Base-by-base conservation (phyloP, 1,284 basidiomycete species). In the Heliocybe sulcata region DNA sequence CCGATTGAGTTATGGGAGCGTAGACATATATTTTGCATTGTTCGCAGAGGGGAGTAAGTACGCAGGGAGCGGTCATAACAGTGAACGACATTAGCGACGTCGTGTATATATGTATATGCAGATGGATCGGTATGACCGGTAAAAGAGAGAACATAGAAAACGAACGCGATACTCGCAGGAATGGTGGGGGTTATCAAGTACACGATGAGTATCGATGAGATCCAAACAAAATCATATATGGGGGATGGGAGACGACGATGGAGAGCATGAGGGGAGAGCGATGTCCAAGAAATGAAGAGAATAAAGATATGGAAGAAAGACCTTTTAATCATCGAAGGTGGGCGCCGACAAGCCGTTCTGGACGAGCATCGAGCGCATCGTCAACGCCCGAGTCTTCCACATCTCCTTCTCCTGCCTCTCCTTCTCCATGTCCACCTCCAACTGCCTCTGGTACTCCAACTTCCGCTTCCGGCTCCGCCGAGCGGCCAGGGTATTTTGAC, bases 401-500 rank as follows among this genome's bases (percentile, higher is more conserved):
- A 72, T 62, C 63, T 85, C 79, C 63, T 73, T 70, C 63, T 83
- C 77, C 59, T 65, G 65, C 62, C 72, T 73, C 65, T 80, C 67
- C 38, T 63, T 67, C 45, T 80, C 78, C 29, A 83, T 64, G 35
- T 64, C 67, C 10, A 73, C 67, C 74, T 90, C 82, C 53, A 92
- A 68, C 61, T 77, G 72, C 57, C 78, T 76, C 63, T 87, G 79
- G 60, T 89, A 79, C 72, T 87, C 82, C 25, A 89, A 71, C 77
- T 92, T 92, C 45, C 90, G 77, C 77, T 83, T 83, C 6, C 90
- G 76, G 60, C 80, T 83, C 54, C 86, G 79, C 8, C 90, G 77
- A 38, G 90, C 90, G 0, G 90, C 90, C 12, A 92, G 67, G 1
- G 90, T 92, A 67, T 92, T 92, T 67, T 88, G 84, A 2, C 85